These are phyloP conservation scores for Xerocomellus amylosporus DNA, from an alignment of 768 basidiomycete species.

Conservation along the genomic window DNA sequence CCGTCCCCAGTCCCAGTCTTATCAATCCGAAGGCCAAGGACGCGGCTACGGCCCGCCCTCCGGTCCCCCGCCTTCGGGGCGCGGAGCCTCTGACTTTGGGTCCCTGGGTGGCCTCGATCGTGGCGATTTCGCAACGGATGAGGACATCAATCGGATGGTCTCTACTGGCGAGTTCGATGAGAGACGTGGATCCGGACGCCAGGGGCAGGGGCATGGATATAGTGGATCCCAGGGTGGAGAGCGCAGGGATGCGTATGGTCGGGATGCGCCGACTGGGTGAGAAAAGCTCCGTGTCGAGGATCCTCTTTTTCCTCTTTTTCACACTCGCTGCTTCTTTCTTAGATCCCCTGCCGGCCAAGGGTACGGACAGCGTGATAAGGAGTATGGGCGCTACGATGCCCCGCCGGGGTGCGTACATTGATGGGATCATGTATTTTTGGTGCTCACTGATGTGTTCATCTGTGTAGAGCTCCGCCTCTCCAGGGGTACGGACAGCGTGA, in stretches of 20 bases:
- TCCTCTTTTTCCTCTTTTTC: neutral
- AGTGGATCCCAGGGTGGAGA: neutral
- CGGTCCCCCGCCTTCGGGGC: constrained; percentile 3
- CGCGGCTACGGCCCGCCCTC: neutral
- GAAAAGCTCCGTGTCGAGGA: neutral
- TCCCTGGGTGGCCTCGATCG: constrained; percentile 19
- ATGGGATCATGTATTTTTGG: neutral
- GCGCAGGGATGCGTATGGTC: neutral
- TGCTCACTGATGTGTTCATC: neutral
- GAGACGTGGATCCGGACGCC: neutral
- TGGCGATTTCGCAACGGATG: constrained; percentile 31
- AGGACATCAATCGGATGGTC: constrained; percentile 24
- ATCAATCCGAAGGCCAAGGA: neutral
- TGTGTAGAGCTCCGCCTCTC: neutral
- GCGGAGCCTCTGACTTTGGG: neutral
- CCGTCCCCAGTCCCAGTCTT: constrained; percentile 1
- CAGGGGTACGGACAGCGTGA: neutral
- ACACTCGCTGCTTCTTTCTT: neutral
- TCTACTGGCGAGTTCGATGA: constrained; percentile 9
- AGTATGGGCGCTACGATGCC: constrained; percentile 8
- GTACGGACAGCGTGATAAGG: neutral
- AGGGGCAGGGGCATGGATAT: neutral
- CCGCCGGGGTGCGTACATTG: neutral
- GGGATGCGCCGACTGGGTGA: constrained; percentile 15
- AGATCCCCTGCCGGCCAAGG: constrained; percentile 11